phyloP scores from a whole-genome alignment of 2,329 filamentous ascomycete genomes.

The Phoma herbarum region DNA sequence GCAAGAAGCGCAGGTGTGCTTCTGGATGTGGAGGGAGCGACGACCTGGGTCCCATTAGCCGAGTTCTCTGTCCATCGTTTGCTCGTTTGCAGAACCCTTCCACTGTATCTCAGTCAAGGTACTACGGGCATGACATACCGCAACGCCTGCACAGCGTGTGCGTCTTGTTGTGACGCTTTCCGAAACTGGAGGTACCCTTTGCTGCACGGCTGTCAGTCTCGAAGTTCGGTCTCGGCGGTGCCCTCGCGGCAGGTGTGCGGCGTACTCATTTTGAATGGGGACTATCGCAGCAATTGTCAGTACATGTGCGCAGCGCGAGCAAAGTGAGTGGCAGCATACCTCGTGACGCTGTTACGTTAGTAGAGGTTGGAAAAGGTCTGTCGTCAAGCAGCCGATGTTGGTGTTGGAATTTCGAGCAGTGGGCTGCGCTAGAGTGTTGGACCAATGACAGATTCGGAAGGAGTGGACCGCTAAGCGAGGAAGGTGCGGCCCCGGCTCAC shows the following conservation, averaged over 20 bases:
- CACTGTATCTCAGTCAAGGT: slow-evolving; percentile 27
- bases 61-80: slow-evolving; percentile 18
- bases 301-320: slow-evolving; percentile 15
- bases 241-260: slow-evolving; percentile 34
- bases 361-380: slow-evolving; percentile 29
- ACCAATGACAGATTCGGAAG: not conserved
- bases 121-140: slow-evolving; percentile 70
- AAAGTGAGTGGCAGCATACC: slow-evolving; percentile 34
- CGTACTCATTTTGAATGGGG: slow-evolving; percentile 68
- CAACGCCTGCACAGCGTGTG: slow-evolving; percentile 98
- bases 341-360: slow-evolving; percentile 51
- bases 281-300: slow-evolving; percentile 42
- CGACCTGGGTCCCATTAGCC: slow-evolving; percentile 69
- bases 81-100: slow-evolving; percentile 25
- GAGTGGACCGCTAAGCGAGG: not conserved
- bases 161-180: slow-evolving; percentile 95
- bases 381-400: not conserved
- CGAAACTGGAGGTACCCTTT: slow-evolving; percentile 77
- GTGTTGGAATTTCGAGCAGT: not conserved
- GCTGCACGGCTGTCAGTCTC: slow-evolving; percentile 64
- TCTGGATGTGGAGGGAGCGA: slow-evolving; percentile 99
- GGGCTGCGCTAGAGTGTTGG: not conserved
- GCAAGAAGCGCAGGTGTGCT: slow-evolving; percentile 96
- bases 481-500: not conserved
- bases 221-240: slow-evolving; percentile 37